These are phyloP conservation scores for Mycena kentingensis DNA, from an alignment of 768 basidiomycete genomes.

Conservation along the genomic window DNA sequence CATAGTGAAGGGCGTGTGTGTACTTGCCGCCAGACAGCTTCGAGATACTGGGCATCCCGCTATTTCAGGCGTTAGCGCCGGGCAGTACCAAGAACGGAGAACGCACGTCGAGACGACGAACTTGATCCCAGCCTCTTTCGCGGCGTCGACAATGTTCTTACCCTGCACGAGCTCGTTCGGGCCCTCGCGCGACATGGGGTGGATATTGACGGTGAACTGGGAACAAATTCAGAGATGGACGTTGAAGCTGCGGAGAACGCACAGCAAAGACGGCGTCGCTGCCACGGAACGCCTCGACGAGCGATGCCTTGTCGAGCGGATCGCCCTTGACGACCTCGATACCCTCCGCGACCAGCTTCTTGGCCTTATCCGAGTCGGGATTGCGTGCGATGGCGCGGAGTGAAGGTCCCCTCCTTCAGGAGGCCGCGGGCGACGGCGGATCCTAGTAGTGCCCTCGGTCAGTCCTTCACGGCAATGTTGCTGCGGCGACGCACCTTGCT, in stretches of 20 bases:
- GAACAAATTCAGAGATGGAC: neutral
- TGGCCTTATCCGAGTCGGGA: neutral
- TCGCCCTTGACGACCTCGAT: neutral
- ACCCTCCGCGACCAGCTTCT: neutral
- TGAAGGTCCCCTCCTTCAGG: neutral
- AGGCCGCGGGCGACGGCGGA: neutral
- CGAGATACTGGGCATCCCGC: neutral
- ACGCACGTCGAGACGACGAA: neutral
- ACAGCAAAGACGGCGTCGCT: neutral
- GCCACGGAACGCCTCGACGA: neutral
- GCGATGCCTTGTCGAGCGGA: neutral
- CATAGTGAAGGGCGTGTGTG: neutral
- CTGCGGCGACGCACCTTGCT: neutral
- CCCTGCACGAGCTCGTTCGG: neutral
- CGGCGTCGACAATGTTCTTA: neutral
- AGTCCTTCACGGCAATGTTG: neutral
- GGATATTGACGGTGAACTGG: neutral
- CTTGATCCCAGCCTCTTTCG: neutral
- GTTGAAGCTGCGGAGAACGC: neutral
- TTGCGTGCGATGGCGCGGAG: neutral
- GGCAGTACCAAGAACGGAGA: neutral
- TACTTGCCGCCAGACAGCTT: neutral
- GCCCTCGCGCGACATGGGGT: neutral
- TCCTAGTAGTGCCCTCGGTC: neutral
- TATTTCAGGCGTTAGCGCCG: neutral